Conservation (phyloP, 2,329 filamentous ascomycete species). For the Podosphaera leucotricha region DNA sequence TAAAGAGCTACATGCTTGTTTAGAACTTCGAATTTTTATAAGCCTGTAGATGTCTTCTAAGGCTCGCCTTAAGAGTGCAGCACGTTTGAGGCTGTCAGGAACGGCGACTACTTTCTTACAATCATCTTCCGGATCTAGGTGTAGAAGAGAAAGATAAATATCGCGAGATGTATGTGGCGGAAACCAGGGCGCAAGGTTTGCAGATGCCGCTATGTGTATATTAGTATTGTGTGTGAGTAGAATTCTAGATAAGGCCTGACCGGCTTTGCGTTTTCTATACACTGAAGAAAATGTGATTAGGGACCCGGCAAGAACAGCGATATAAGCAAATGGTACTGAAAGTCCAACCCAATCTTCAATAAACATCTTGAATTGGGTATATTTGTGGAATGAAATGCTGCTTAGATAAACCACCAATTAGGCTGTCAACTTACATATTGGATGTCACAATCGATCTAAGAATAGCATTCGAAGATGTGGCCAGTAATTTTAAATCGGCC, state of each 20-base stretch:
- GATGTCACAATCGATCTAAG: not conserved
- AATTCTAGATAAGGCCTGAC: conserved; percentile 24
- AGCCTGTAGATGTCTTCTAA: conserved; percentile 85
- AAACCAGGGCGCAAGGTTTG: conserved; percentile 87
- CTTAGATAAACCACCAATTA: too few relatives aligned
- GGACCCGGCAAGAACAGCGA: conserved; percentile 66
- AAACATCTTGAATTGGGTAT: conserved; percentile 12
- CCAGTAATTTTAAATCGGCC: not conserved
- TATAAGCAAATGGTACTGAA: conserved; percentile 68
- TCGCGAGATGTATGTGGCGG: conserved; percentile 74
- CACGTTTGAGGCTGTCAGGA: conserved; percentile 67
- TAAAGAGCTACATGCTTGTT: conserved; percentile 63
- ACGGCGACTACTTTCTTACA: conserved; percentile 44
- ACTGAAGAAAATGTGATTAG: conserved; percentile 80
- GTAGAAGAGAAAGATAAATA: conserved; percentile 78
- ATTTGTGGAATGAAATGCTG: too few relatives aligned
- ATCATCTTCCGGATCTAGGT: conserved; percentile 41
- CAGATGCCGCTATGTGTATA: conserved; percentile 38
- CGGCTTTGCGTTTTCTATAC: conserved; percentile 77
- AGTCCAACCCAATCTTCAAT: conserved; percentile 60
- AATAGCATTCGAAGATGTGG: not conserved
- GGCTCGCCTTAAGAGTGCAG: conserved; percentile 69
- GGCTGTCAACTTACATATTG: not conserved
- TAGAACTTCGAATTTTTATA: conserved; percentile 67
- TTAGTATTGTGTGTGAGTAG: not conserved